A percentile compares a stretch with the other conserved stretches of the same genome.
These are phyloP conservation scores for Metarhizium rileyi DNA, from an alignment of 2,329 filamentous ascomycete genomes.

Conservation along the genomic window DNA sequence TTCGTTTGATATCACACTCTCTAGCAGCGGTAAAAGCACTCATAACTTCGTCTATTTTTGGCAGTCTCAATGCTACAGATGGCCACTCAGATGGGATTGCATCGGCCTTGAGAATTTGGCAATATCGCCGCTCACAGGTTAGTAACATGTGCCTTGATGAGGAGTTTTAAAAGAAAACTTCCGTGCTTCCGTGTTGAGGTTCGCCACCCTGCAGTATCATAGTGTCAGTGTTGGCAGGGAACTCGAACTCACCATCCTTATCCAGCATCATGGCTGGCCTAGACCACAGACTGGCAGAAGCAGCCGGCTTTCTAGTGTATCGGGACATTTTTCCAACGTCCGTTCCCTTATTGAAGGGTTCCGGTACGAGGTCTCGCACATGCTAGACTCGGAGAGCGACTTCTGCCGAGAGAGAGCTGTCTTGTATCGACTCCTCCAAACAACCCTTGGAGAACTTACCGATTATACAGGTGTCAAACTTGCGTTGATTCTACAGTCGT, in stretches of 20 bases:
- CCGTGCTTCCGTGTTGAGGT: neutral
- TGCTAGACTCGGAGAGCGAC: neutral
- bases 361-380: neutral
- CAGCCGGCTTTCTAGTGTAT: neutral
- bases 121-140: conserved; percentile 5
- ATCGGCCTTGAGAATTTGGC: conserved; percentile 12
- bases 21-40: conserved; percentile 13
- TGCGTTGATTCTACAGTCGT: neutral
- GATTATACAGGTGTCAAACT: neutral
- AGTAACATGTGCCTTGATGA: neutral
- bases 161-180: neutral
- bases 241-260: neutral
- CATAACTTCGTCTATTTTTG: conserved; percentile 16
- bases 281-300: neutral
- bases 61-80: conserved; percentile 18
- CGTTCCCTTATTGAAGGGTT: neutral
- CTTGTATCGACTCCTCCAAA: neutral
- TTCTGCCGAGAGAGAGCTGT: neutral
- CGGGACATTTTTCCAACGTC: neutral
- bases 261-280: neutral
- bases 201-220: neutral
- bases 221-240: neutral
- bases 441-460: neutral
- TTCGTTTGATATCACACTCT: conserved; percentile 6
- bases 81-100: conserved; percentile 17